Conservation (phyloP, 2,329 filamentous ascomycete species). For the Chalaropsis thielavioides region DNA sequence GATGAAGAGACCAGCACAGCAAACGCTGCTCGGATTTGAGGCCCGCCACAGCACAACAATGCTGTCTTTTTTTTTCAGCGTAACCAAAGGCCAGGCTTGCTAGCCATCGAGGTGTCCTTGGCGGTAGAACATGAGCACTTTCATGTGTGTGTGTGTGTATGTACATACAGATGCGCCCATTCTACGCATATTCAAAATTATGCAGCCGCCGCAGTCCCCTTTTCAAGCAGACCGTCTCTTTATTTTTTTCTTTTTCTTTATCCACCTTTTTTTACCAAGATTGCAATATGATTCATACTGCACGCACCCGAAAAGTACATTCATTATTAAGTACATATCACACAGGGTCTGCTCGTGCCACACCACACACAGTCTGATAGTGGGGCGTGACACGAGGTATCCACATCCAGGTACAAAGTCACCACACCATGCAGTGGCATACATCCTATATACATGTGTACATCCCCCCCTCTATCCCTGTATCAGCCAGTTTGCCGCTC, state of each 20-base stretch:
- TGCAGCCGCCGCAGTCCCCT: not conserved
- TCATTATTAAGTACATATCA: not conserved
- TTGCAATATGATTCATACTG: not conserved
- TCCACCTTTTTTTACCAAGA: not conserved
- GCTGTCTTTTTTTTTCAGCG: not conserved
- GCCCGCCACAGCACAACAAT: not conserved
- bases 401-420: conserved; percentile 3
- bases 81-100: not conserved
- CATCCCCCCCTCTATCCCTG: too few relatives aligned
- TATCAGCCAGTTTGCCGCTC: not conserved
- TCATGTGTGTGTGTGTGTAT: too few relatives aligned
- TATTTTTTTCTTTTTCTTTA: not conserved
- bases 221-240: not conserved
- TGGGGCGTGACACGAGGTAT: conserved; percentile 3
- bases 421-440: not conserved
- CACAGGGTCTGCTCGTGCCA: not conserved
- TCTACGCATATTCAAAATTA: not conserved
- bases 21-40: not conserved
- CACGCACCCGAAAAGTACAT: not conserved
- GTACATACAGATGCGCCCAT: not conserved
- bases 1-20: not conserved
- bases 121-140: not conserved
- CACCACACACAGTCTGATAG: not conserved
- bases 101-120: not conserved
- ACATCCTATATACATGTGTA: not conserved